A percentile compares a stretch with the other conserved stretches of the same genome.
Conservation (phyloP, 768 basidiomycete species). For the Chlorophyllum brunneum region DNA sequence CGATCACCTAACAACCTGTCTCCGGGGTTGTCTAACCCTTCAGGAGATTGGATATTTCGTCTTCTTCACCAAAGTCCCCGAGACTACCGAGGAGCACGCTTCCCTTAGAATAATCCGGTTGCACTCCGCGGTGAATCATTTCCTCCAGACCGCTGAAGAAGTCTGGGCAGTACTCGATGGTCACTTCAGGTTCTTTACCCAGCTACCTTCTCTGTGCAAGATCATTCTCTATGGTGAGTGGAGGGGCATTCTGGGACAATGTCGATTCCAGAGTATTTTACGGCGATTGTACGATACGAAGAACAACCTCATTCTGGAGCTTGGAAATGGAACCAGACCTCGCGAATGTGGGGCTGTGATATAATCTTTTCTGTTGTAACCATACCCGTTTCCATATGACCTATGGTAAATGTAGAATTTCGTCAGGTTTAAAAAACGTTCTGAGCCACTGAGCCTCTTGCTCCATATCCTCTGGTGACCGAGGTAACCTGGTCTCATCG, state of each 20-base stretch:
- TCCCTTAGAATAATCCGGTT: constrained; percentile 46
- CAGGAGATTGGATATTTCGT: constrained; percentile 52
- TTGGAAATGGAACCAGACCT: not conserved
- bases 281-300: not conserved
- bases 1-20: constrained; percentile 44
- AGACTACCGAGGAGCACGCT: constrained; percentile 18
- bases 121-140: constrained; percentile 43
- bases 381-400: not conserved
- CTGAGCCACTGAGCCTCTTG: constrained; percentile 70
- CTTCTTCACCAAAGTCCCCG: constrained; percentile 41
- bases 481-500: constrained; percentile 62
- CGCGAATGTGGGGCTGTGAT: not conserved
- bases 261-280: constrained; percentile 22
- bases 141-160: constrained; percentile 31
- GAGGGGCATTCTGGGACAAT: constrained; percentile 33
- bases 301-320: not conserved
- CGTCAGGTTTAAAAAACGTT: constrained; percentile 42
- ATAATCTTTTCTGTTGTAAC: not conserved
- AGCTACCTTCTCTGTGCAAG: constrained; percentile 41
- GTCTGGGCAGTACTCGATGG: constrained; percentile 38
- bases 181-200: constrained; percentile 45
- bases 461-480: constrained; percentile 74
- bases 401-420: not conserved
- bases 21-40: constrained; percentile 43
- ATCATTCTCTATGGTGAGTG: constrained; percentile 55